phyloP scores from a whole-genome alignment of 2,329 filamentous ascomycete species.

The Akanthomyces dipterigenus region DNA sequence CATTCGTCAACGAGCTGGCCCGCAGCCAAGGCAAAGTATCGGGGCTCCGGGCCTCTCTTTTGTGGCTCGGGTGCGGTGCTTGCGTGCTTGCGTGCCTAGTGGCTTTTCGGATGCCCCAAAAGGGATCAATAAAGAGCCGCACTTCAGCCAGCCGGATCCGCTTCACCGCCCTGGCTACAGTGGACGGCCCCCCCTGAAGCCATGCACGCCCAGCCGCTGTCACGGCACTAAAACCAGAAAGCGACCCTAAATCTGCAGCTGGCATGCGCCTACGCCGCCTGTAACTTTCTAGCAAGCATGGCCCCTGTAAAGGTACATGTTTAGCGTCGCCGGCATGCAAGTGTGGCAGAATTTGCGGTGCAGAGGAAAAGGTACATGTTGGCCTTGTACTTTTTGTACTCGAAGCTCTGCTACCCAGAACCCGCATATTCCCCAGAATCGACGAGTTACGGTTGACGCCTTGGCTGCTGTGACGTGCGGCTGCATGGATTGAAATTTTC shows the following conservation, averaged over 20 bases:
- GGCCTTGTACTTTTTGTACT: constrained; percentile 9
- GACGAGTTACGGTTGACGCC: constrained; percentile 5
- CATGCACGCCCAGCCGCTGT: neutral
- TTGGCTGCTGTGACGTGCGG: constrained; percentile 7
- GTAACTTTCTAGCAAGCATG: neutral
- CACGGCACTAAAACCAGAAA: neutral
- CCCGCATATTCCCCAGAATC: constrained; percentile 12
- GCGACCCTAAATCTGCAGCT: neutral
- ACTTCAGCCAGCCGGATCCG: constrained; percentile 10
- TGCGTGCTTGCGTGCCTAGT: neutral
- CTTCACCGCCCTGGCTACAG: constrained; percentile 6
- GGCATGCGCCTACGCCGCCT: neutral
- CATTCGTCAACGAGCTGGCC: neutral
- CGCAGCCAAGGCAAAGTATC: neutral
- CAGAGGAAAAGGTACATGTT: constrained; percentile 1
- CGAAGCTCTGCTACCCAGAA: neutral
- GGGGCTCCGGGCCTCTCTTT: neutral
- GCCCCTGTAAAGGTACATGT: no score
- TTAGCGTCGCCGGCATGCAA: neutral
- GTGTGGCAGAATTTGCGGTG: constrained; percentile 3
- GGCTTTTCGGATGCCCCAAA: constrained; percentile 10
- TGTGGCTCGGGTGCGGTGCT: neutral
- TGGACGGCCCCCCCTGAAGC: neutral
- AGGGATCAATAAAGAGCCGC: constrained; percentile 12
- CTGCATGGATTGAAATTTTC: constrained; percentile 12